Evolutionary conservation across 1,284 basidiomycete species (phyloP).

Genomic region (Phaffia rhodozyma): DNA sequence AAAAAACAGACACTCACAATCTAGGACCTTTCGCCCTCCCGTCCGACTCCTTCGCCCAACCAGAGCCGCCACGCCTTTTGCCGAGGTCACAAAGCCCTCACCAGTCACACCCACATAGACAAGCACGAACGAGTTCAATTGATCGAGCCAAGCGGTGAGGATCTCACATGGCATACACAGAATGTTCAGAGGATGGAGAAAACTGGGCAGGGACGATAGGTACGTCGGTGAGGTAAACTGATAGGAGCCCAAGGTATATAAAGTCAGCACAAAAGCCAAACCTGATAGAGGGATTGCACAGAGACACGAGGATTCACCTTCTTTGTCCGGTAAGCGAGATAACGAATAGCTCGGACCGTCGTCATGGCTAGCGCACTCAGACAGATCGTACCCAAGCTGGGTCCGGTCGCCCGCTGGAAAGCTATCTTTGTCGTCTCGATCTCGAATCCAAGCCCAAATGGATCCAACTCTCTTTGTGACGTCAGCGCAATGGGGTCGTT

Average conservation of each 20-base stretch:
- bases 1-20: constrained; percentile 27
- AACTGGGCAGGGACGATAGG: constrained; percentile 42
- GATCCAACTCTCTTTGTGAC: constrained; percentile 38
- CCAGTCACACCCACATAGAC: constrained; percentile 79
- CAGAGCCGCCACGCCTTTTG: constrained; percentile 46
- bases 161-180: constrained; percentile 35
- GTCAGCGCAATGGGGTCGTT: constrained; percentile 43
- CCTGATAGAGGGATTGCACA: constrained; percentile 5
- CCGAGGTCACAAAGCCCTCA: constrained; percentile 65
- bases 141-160: constrained; percentile 51
- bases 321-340: background rate
- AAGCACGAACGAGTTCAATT: constrained; percentile 69
- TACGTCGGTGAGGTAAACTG: constrained; percentile 23
- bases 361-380: constrained; percentile 66
- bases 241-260: background rate
- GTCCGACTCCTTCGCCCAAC: constrained; percentile 30
- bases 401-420: constrained; percentile 61
- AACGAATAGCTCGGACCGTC: constrained; percentile 39
- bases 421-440: constrained; percentile 56
- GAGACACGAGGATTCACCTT: background rate
- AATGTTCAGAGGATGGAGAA: constrained; percentile 35
- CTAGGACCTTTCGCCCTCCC: constrained; percentile 28
- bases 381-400: constrained; percentile 66
- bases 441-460: constrained; percentile 15
- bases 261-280: background rate